These are phyloP conservation scores for Ceratobasidium sp. DNA, from an alignment of 1,284 basidiomycete genomes.

Conservation along the genomic window DNA sequence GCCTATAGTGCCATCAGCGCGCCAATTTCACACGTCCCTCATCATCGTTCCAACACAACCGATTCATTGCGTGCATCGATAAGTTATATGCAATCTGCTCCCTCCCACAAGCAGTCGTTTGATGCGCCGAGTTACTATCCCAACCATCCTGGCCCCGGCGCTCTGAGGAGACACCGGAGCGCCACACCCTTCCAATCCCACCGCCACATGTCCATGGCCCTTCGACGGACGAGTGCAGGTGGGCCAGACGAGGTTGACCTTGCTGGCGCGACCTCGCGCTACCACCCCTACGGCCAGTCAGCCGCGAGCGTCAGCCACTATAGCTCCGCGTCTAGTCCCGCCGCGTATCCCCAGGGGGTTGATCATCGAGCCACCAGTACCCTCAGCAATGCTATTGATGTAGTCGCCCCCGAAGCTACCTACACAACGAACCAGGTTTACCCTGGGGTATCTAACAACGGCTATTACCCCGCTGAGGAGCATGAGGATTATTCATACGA, in stretches of 20 bases:
- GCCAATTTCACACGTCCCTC: constrained; percentile 14
- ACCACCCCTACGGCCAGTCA: constrained; percentile 27
- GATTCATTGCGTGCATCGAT: constrained; percentile 7
- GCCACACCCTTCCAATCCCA: constrained; percentile 30
- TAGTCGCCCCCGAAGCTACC: background rate
- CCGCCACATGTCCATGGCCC: constrained; percentile 7
- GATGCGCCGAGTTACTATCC: constrained; percentile 18
- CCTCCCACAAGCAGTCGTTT: constrained; percentile 29
- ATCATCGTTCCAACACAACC: constrained; percentile 1
- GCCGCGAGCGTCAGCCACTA: background rate
- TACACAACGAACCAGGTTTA: background rate
- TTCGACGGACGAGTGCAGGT: constrained; percentile 18
- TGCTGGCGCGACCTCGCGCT: constrained; percentile 24
- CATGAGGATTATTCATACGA: constrained; percentile 25
- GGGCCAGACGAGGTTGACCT: constrained; percentile 23
- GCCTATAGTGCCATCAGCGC: constrained; percentile 31
- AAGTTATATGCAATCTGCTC: constrained; percentile 28
- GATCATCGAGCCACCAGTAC: constrained; percentile 1
- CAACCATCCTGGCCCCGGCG: background rate
- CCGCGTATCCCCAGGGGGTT: background rate
- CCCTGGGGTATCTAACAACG: background rate
- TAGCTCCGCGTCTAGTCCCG: constrained; percentile 5
- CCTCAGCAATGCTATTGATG: background rate
- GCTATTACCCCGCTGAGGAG: constrained; percentile 17
- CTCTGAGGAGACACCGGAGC: constrained; percentile 20